Evolutionary conservation across 495 filamentous ascomycete species (phyloP).

Genomic region (Penicillium dipodomyicola): DNA sequence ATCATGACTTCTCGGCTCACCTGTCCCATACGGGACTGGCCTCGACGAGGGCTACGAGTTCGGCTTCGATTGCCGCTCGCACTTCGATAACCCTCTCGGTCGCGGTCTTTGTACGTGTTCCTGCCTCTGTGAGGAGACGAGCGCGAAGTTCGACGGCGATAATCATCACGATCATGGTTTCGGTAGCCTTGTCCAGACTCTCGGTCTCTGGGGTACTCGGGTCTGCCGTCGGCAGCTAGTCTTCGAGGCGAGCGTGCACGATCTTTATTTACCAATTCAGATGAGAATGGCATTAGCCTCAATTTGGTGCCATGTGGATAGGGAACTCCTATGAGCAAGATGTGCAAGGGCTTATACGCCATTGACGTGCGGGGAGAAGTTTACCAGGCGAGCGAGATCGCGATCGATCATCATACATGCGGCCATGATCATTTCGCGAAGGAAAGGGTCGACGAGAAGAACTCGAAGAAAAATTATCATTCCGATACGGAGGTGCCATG

Average conservation of each 20-base stretch:
- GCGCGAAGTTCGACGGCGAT: constrained; percentile 36
- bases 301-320: constrained; percentile 7
- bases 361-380: constrained; percentile 44
- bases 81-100: constrained; percentile 54
- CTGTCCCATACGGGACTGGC: constrained; percentile 46
- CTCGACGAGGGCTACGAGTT: constrained; percentile 41
- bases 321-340: constrained; percentile 9
- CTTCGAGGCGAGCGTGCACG: constrained; percentile 39
- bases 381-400: constrained; percentile 47
- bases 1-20: constrained; percentile 61
- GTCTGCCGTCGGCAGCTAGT: constrained; percentile 39
- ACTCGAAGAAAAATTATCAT: constrained; percentile 27
- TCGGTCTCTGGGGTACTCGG: constrained; percentile 35
- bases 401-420: constrained; percentile 52
- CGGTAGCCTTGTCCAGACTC: constrained; percentile 34
- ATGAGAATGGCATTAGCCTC: constrained; percentile 26
- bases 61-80: constrained; percentile 46
- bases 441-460: constrained; percentile 28
- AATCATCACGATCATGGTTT: constrained; percentile 43
- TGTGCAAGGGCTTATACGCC: constrained; percentile 4
- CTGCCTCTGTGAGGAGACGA: constrained; percentile 42
- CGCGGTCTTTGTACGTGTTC: constrained; percentile 52
- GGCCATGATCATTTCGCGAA: constrained; percentile 40
- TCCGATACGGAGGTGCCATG: constrained; percentile 37
- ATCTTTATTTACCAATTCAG: constrained; percentile 31